phyloP scores from a whole-genome alignment of 2,329 filamentous ascomycete species.

The Cladosporium colombiae region DNA sequence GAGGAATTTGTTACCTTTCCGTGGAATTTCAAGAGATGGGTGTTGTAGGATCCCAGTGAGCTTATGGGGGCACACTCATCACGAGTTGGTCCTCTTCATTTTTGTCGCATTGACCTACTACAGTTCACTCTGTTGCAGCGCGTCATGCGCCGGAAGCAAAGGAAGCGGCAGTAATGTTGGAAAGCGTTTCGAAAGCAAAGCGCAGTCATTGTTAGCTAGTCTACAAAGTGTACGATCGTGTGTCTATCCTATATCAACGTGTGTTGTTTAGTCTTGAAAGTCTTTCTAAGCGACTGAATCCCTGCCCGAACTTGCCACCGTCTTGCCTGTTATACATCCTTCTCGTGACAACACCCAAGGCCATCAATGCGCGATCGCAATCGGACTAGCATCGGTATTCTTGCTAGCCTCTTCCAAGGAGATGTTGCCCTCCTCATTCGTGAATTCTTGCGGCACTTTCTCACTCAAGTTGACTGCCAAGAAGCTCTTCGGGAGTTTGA shows the following conservation, averaged over 20 bases:
- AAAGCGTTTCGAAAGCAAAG: not conserved
- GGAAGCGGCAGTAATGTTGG: too few species aligned
- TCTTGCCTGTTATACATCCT: not conserved
- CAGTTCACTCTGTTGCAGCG: too few species aligned
- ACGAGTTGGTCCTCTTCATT: too few species aligned
- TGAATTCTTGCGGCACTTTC: slow-evolving; percentile 50
- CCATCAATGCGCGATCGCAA: slow-evolving; percentile 32
- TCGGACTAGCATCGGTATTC: slow-evolving; percentile 25
- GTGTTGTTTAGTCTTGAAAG: not conserved
- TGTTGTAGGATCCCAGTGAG: too few species aligned
- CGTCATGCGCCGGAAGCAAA: too few species aligned
- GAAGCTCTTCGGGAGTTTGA: slow-evolving; percentile 54
- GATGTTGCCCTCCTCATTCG: slow-evolving; percentile 22
- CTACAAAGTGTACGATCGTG: not conserved
- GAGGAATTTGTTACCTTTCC: too few species aligned
- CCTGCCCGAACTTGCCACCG: not conserved
- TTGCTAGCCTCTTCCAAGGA: slow-evolving; percentile 22
- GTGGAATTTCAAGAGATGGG: too few species aligned
- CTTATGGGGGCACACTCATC: too few species aligned
- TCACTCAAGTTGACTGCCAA: slow-evolving; percentile 53
- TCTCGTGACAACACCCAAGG: not conserved
- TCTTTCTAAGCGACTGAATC: not conserved
- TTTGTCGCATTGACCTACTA: too few species aligned
- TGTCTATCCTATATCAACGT: not conserved
- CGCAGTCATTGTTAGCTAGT: not conserved